Conservation (phyloP, 1,284 basidiomycete genomes). For the Austroboletus novae-zelandiae region DNA sequence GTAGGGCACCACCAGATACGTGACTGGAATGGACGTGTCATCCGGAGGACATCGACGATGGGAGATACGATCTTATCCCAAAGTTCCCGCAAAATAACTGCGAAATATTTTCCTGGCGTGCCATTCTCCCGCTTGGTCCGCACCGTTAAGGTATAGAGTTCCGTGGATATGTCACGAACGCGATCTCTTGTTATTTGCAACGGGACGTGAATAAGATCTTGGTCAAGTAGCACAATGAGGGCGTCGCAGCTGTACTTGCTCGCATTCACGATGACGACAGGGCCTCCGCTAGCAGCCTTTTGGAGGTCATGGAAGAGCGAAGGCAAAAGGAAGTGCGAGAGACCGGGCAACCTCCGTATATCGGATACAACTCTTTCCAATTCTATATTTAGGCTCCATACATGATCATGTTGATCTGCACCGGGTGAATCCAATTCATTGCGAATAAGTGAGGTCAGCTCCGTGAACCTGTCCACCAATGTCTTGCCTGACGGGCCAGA, state of each 20-base stretch:
- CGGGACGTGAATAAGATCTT: background rate
- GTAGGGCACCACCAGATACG: no score
- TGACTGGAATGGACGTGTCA: background rate
- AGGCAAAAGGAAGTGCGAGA: background rate
- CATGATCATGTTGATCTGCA: background rate
- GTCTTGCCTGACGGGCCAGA: background rate
- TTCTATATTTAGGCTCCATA: background rate
- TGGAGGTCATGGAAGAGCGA: background rate
- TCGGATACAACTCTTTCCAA: background rate
- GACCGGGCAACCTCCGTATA: background rate
- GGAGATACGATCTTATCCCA: background rate
- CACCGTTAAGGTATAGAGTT: background rate
- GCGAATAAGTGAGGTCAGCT: background rate
- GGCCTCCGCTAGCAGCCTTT: background rate
- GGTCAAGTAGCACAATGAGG: background rate
- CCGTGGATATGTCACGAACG: background rate
- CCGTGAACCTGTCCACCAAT: background rate
- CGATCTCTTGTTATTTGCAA: background rate
- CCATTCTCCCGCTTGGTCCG: background rate
- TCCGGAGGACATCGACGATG: background rate
- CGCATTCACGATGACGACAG: background rate
- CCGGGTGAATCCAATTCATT: background rate
- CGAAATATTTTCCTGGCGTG: background rate
- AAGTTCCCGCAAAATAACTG: background rate
- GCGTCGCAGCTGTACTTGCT: background rate